These are phyloP conservation scores for Lepidium didymum DNA, from an alignment of 345 rosid species.

Conservation along the genomic window DNA sequence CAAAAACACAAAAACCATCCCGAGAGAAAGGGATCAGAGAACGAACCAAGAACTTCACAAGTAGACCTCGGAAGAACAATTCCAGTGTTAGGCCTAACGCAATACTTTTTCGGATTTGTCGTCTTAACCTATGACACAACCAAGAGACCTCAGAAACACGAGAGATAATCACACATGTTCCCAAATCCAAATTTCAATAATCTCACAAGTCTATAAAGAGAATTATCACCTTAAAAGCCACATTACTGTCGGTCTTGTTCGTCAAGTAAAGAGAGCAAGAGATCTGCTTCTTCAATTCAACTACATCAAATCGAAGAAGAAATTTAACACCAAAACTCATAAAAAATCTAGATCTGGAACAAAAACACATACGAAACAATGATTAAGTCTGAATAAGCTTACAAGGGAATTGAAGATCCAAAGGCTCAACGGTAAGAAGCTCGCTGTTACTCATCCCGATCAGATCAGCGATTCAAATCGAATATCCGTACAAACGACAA, in stretches of 20 bases:
- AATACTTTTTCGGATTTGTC: constrained; percentile 79
- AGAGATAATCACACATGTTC: background rate
- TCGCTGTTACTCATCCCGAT: constrained; percentile 52
- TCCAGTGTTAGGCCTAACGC: constrained; percentile 84
- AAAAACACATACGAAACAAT: background rate
- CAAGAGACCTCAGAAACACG: constrained; percentile 3
- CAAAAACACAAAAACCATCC: background rate
- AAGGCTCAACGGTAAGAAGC: constrained; percentile 65
- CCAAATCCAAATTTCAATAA: background rate
- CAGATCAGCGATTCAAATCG: constrained; percentile 13
- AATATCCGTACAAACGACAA: background rate
- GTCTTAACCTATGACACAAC: constrained; percentile 60
- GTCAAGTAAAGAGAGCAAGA: constrained; percentile 70
- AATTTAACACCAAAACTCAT: background rate
- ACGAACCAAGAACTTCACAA: constrained; percentile 58
- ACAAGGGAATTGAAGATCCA: constrained; percentile 81
- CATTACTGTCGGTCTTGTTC: constrained; percentile 66
- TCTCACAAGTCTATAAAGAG: background rate
- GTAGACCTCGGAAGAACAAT: constrained; percentile 58
- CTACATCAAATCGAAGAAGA: constrained; percentile 30
- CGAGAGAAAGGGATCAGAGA: too few relatives aligned
- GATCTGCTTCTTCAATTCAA: constrained; percentile 87
- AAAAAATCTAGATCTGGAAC: constrained; percentile 2
- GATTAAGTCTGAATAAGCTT: constrained; percentile 42
- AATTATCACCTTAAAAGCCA: constrained; percentile 67